Conservation (phyloP, 2,329 filamentous ascomycete species). For the Lasiodiplodia hormozganensis region DNA sequence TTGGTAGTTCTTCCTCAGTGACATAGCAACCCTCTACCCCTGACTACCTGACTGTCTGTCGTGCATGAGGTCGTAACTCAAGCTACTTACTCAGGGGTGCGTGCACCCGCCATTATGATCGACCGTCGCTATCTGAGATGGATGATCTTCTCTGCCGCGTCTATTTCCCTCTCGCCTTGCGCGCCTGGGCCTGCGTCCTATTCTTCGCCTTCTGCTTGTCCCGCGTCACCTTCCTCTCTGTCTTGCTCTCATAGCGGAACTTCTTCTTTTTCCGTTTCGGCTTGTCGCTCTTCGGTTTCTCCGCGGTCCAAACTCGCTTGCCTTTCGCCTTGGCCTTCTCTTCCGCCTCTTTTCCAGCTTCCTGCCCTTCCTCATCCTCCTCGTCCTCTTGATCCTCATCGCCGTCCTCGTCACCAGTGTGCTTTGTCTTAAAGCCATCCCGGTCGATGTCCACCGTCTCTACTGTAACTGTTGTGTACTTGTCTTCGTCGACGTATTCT, state of each 20-base stretch:
- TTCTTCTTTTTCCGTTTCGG: conserved; percentile 86
- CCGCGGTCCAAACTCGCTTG: conserved; percentile 60
- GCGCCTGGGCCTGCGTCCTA: conserved; percentile 69
- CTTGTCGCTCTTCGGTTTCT: conserved; percentile 53
- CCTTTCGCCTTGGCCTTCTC: conserved; percentile 49
- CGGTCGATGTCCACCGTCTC: conserved; percentile 83
- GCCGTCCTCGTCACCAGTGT: conserved; percentile 45
- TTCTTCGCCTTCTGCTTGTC: conserved; percentile 73
- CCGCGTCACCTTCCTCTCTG: conserved; percentile 71
- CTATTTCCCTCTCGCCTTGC: conserved; percentile 43
- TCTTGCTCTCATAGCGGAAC: conserved; percentile 91
- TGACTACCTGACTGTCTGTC: conserved; percentile 10
- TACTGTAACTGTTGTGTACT: conserved; percentile 92
- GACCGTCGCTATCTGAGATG: not conserved
- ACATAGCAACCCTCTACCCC: conserved; percentile 30
- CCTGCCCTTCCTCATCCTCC: conserved; percentile 34
- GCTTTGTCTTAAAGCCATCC: conserved; percentile 70
- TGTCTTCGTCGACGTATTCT: conserved; percentile 96
- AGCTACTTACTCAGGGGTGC: conserved; percentile 1
- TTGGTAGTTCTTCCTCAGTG: conserved; percentile 33
- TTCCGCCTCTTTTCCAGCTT: conserved; percentile 42
- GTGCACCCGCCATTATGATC: conserved; percentile 1
- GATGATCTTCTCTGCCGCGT: not conserved
- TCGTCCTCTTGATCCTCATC: conserved; percentile 37
- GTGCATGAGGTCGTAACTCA: conserved; percentile 17